phyloP scores from a whole-genome alignment of 2,329 filamentous ascomycete species.

The Teratosphaeria zuluensis region DNA sequence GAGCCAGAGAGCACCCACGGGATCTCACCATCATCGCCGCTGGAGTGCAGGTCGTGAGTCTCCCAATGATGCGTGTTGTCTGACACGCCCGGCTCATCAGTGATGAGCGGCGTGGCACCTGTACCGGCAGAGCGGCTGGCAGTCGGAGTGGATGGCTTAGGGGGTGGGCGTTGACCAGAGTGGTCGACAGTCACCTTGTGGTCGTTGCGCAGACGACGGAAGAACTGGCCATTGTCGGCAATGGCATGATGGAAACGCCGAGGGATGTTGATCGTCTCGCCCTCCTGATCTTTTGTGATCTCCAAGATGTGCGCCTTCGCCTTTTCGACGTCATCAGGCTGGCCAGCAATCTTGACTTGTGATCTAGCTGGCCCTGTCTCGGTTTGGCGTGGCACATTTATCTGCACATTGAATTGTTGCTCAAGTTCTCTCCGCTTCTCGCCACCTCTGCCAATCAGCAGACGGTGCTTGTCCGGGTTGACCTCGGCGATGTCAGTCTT shows the following conservation, averaged over 20 bases:
- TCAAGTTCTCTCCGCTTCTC: conserved; percentile 80
- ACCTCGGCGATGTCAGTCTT: conserved; percentile 71
- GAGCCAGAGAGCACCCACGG: conserved; percentile 83
- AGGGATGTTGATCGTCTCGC: conserved; percentile 78
- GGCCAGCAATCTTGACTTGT: conserved; percentile 75
- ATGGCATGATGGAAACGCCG: conserved; percentile 73
- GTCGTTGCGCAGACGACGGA: conserved; percentile 80
- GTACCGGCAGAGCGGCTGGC: conserved; percentile 29
- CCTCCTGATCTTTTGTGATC: conserved; percentile 75
- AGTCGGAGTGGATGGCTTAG: conserved; percentile 48
- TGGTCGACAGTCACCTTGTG: conserved; percentile 87
- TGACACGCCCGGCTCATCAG: conserved; percentile 55
- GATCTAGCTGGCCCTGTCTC: conserved; percentile 62
- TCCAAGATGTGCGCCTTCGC: conserved; percentile 76
- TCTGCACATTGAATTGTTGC: conserved; percentile 70
- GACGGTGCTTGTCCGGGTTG: conserved; percentile 78
- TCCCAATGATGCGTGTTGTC: conserved; percentile 74
- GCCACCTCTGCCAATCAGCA: conserved; percentile 84
- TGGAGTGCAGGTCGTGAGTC: conserved; percentile 66
- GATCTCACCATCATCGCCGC: conserved; percentile 51
- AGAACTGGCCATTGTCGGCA: conserved; percentile 83
- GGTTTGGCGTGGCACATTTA: conserved; percentile 80
- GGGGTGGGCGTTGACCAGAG: conserved; percentile 65
- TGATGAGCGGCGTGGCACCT: conserved; percentile 77
- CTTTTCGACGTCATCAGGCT: conserved; percentile 66